A percentile compares a stretch with the other conserved stretches of the same genome.
These are phyloP conservation scores for Syzygium aqueum DNA, from an alignment of 345 rosid genomes.

Conservation along the genomic window DNA sequence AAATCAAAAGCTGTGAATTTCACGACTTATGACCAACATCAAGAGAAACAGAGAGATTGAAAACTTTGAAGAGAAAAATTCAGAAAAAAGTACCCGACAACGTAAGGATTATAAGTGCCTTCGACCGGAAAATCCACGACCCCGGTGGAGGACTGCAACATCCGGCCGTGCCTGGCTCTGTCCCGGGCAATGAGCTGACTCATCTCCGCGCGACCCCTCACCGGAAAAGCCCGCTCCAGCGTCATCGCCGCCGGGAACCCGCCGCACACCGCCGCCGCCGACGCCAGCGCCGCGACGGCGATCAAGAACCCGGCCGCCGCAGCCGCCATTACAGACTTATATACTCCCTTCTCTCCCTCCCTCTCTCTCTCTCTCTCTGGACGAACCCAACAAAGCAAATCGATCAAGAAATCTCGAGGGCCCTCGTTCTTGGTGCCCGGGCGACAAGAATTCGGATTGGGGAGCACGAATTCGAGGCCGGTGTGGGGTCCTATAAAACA, in stretches of 20 bases:
- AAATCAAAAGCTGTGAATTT: not conserved
- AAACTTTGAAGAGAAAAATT: not conserved
- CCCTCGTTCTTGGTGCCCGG: not conserved
- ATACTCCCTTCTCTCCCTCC: not conserved
- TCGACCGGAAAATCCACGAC: slow-evolving; percentile 70
- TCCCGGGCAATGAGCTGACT: slow-evolving; percentile 60
- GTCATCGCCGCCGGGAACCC: slow-evolving; percentile 19
- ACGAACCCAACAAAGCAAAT: not conserved
- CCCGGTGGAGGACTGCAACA: slow-evolving; percentile 48
- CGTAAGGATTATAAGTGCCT: slow-evolving; percentile 77
- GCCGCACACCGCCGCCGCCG: slow-evolving; percentile 12
- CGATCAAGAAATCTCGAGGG: not conserved
- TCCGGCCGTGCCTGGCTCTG: slow-evolving; percentile 62
- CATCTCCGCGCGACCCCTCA: slow-evolving; percentile 38
- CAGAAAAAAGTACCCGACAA: slow-evolving; percentile 56
- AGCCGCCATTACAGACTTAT: slow-evolving; percentile 2
- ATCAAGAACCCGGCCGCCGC: not conserved
- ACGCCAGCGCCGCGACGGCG: slow-evolving; percentile 5
- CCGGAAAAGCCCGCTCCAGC: slow-evolving; percentile 44
- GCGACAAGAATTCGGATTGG: not conserved
- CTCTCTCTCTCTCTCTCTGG: not conserved
- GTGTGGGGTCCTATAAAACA: not conserved
- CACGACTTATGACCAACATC: not conserved
- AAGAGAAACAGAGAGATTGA: not conserved
- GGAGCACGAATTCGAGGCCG: not conserved